These are phyloP conservation scores for Leccinellum rugosiceps DNA, from an alignment of 768 basidiomycete genomes.

Conservation along the genomic window DNA sequence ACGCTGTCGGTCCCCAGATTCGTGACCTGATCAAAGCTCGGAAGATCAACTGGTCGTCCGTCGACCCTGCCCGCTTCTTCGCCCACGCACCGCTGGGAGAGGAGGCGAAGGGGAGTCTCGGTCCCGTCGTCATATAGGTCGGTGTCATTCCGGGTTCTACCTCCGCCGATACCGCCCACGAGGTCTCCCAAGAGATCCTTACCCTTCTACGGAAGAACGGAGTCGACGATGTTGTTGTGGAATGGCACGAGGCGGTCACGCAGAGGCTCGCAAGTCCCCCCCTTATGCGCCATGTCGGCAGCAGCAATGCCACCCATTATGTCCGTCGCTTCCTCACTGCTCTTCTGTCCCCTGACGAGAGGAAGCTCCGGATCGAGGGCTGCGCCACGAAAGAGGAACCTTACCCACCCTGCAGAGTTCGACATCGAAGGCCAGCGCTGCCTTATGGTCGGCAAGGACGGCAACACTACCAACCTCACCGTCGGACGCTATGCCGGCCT, in stretches of 20 bases:
- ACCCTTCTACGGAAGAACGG: neutral
- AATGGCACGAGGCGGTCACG: neutral
- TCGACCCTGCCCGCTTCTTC: neutral
- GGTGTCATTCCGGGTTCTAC: neutral
- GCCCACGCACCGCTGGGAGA: neutral
- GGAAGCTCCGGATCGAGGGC: neutral
- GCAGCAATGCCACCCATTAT: neutral
- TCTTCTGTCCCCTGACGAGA: neutral
- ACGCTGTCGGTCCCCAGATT: neutral
- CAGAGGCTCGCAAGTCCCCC: neutral
- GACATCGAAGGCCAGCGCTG: neutral
- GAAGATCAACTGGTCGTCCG: neutral
- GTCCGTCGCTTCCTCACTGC: neutral
- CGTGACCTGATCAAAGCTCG: neutral
- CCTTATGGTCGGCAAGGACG: neutral
- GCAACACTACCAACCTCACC: neutral
- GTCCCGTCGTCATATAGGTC: neutral
- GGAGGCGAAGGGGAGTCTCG: neutral
- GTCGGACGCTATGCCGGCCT: neutral
- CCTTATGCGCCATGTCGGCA: neutral
- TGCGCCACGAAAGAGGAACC: neutral
- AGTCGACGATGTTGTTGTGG: neutral
- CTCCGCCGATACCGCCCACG: neutral
- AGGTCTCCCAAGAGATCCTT: neutral
- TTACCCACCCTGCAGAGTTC: neutral